phyloP scores from a whole-genome alignment of 2,329 filamentous ascomycete genomes.

The Ascosphaera apis region DNA sequence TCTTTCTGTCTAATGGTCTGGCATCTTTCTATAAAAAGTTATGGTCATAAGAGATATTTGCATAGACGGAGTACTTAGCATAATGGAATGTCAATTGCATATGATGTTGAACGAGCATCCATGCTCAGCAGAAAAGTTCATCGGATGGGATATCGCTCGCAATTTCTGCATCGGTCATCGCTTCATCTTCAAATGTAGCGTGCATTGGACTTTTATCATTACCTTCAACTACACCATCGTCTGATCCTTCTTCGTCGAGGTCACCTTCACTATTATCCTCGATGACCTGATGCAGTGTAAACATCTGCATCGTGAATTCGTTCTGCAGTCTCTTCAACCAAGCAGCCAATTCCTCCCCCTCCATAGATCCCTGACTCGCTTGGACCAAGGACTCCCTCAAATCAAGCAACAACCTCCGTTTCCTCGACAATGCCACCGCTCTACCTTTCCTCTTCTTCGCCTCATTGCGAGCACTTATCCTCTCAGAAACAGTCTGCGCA shows the following conservation, averaged over 20 bases:
- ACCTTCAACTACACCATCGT: slow-evolving; percentile 7
- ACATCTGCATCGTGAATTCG: slow-evolving; percentile 54
- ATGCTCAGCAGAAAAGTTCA: too few species aligned
- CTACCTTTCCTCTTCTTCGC: slow-evolving; percentile 35
- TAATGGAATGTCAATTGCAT: too few species aligned
- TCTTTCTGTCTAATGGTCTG: too few species aligned
- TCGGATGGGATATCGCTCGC: too few species aligned
- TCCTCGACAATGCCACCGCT: slow-evolving; percentile 28
- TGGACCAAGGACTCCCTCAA: slow-evolving; percentile 51
- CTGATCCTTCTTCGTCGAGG: slow-evolving; percentile 5
- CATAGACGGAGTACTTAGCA: too few species aligned
- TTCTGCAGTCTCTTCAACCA: slow-evolving; percentile 47
- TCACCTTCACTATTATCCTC: too few species aligned
- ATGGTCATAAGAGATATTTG: too few species aligned
- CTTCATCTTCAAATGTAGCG: too few species aligned
- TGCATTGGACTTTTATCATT: slow-evolving; percentile 1
- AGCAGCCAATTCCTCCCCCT: slow-evolving; percentile 35
- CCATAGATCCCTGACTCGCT: slow-evolving; percentile 39
- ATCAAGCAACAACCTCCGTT: slow-evolving; percentile 49
- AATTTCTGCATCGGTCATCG: too few species aligned
- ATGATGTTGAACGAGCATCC: too few species aligned
- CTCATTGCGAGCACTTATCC: slow-evolving; percentile 36
- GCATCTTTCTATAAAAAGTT: too few species aligned
- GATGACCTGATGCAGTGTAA: slow-evolving; percentile 28
- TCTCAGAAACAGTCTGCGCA: slow-evolving; percentile 42